Percentiles rank a stretch among this genome's conserved stretches.
These are phyloP conservation scores for Penicillium sp. DNA, from an alignment of 2,329 filamentous ascomycete species.

Conservation along the genomic window DNA sequence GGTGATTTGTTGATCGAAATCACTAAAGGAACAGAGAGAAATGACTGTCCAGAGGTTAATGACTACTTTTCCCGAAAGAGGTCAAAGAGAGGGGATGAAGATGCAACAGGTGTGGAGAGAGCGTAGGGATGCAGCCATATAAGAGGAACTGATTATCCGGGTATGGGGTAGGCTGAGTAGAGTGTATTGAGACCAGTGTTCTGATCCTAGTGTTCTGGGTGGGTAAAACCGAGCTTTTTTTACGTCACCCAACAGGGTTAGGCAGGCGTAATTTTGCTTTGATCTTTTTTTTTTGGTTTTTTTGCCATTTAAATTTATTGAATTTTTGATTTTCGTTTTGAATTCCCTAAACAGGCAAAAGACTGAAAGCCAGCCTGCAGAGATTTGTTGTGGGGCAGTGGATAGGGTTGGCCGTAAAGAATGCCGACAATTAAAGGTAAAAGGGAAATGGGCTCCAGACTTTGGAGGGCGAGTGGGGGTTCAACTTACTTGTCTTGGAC, in stretches of 20 bases:
- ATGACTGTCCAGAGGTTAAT: background rate
- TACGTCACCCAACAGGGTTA: slow-evolving; percentile 27
- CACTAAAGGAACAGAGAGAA: background rate
- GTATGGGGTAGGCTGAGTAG: slow-evolving; percentile 25
- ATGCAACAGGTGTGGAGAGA: slow-evolving; percentile 15
- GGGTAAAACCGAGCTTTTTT: slow-evolving; percentile 24
- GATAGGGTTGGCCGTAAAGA: slow-evolving; percentile 16
- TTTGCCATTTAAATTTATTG: slow-evolving; percentile 6
- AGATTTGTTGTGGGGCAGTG: slow-evolving; percentile 25
- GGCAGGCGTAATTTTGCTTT: slow-evolving; percentile 16
- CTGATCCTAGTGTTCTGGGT: slow-evolving; percentile 5
- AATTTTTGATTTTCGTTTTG: slow-evolving; percentile 13
- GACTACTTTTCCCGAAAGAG: background rate
- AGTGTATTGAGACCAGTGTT: slow-evolving; percentile 10
- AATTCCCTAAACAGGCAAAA: slow-evolving; percentile 11
- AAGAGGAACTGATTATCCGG: slow-evolving; percentile 21
- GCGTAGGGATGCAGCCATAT: slow-evolving; percentile 20
- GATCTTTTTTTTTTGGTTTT: slow-evolving; percentile 9
- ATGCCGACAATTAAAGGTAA: slow-evolving; percentile 21
- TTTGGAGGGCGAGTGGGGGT: background rate
- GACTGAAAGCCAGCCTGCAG: slow-evolving; percentile 17
- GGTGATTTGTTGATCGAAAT: background rate
- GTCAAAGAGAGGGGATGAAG: slow-evolving; percentile 5
- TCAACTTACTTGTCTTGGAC: slow-evolving; percentile 15
- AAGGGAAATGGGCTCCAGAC: background rate